A percentile compares a stretch with the other conserved stretches of the same genome.
Conservation (phyloP, 805 yeast species). For the Kodamaea nitidulidarum region DNA sequence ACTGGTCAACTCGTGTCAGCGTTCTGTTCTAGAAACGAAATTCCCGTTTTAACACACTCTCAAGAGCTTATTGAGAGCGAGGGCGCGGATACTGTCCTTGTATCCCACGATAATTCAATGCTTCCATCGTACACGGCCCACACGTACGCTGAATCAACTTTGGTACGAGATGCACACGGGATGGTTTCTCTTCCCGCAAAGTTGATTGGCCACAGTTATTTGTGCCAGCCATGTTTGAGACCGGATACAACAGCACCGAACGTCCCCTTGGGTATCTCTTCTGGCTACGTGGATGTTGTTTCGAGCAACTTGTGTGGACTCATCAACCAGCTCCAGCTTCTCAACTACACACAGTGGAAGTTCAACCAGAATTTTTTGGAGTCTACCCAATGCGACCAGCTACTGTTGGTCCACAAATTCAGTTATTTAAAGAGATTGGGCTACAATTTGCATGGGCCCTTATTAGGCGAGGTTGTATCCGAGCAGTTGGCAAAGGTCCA, state of each 20-base stretch:
- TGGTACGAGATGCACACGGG: conserved; percentile 35
- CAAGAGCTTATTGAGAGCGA: conserved; percentile 19
- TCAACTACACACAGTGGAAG: conserved; percentile 24
- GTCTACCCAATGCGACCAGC: conserved; percentile 6
- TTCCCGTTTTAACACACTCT: conserved; percentile 17
- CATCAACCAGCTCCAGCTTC: conserved; percentile 37
- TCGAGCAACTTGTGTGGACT: conserved; percentile 21
- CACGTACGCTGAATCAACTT: conserved; percentile 33
- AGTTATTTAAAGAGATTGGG: conserved; percentile 30
- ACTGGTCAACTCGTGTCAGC: conserved; percentile 22
- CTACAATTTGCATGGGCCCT: conserved; percentile 33
- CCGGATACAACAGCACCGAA: conserved; percentile 10
- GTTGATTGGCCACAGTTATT: conserved; percentile 31
- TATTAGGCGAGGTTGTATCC: conserved; percentile 13
- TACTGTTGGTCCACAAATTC: conserved; percentile 14
- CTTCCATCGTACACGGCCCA: conserved; percentile 34
- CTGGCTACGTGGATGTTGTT: conserved; percentile 19
- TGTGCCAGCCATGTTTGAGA: conserved; percentile 16
- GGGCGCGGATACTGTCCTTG: conserved; percentile 15
- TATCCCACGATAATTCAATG: conserved; percentile 33
- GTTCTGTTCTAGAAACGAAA: conserved; percentile 16
- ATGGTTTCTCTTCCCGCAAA: conserved; percentile 31
- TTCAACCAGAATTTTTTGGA: conserved; percentile 9
- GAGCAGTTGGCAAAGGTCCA: conserved; percentile 14
- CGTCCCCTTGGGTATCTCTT: conserved; percentile 24